Percentiles rank a stretch among this genome's conserved stretches.
Conservation (phyloP, 148 eudicot genomes). For the Cornus suecica region DNA sequence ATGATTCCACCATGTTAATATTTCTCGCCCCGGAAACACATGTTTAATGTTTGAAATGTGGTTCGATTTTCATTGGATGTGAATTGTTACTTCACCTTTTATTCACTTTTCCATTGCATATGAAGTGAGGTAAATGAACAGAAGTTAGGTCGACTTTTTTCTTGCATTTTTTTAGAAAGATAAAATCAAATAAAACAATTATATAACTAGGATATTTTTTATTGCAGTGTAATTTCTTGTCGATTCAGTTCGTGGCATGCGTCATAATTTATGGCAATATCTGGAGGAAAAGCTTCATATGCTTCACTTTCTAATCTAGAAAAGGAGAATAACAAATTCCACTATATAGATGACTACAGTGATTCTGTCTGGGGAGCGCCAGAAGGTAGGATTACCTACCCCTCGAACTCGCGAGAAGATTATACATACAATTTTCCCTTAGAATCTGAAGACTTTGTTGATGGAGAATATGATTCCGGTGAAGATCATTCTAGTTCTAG, state of each 20-base stretch:
- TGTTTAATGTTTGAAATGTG: too few relatives aligned
- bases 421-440: constrained; percentile 39
- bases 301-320: constrained; percentile 59
- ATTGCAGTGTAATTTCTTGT: constrained; percentile 13
- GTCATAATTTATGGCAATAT: constrained; percentile 43
- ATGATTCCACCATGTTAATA: too few relatives aligned
- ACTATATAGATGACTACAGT: constrained; percentile 48
- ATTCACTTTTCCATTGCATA: neutral
- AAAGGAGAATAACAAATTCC: constrained; percentile 42
- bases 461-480: constrained; percentile 56
- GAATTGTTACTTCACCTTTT: neutral
- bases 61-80: neutral
- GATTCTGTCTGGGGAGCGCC: constrained; percentile 55
- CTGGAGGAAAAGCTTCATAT: constrained; percentile 57
- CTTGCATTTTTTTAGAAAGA: neutral
- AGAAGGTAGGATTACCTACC: constrained; percentile 24
- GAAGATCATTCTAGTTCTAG: constrained; percentile 42
- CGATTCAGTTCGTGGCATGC: constrained; percentile 6
- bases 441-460: constrained; percentile 61
- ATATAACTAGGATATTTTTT: neutral
- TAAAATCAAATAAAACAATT: neutral
- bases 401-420: constrained; percentile 34
- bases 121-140: neutral
- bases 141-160: neutral
- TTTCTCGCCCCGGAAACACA: too few relatives aligned